A percentile compares a stretch with the other conserved stretches of the same genome.
Conservation (phyloP, 495 filamentous ascomycete species). For the Cetradonia linearis region DNA sequence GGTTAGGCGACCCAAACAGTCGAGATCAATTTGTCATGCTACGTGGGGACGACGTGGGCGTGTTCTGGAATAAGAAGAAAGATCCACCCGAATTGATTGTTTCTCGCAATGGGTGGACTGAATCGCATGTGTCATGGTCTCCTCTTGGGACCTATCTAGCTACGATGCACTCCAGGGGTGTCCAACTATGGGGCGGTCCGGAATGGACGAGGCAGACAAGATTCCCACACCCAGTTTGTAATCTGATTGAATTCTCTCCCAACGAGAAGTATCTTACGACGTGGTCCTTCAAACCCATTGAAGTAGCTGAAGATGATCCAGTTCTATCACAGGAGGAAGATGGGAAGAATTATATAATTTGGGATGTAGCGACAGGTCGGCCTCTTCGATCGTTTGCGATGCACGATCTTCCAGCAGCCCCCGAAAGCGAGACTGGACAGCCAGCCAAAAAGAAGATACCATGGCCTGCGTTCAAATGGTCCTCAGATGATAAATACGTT, state of each 20-base stretch:
- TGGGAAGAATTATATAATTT: conserved; percentile 97
- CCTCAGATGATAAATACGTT: conserved; percentile 91
- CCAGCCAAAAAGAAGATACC: conserved; percentile 79
- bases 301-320: conserved; percentile 80
- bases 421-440: conserved; percentile 51
- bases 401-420: conserved; percentile 57
- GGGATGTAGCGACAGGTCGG: conserved; percentile 87
- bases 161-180: conserved; percentile 88
- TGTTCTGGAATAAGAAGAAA: conserved; percentile 97
- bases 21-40: conserved; percentile 94
- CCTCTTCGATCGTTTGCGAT: conserved; percentile 86
- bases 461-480: conserved; percentile 99
- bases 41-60: conserved; percentile 77
- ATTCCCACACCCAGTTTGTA: conserved; percentile 89
- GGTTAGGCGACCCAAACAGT: conserved; percentile 73
- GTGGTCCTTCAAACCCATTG: conserved; percentile 87
- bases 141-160: conserved; percentile 87
- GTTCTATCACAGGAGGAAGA: conserved; percentile 81
- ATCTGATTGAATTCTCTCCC: conserved; percentile 91
- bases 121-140: conserved; percentile 95
- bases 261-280: conserved; percentile 88
- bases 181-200: conserved; percentile 89
- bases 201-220: conserved; percentile 84
- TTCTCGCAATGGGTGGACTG: conserved; percentile 90
- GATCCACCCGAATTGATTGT: conserved; percentile 79